A percentile compares a stretch with the other conserved stretches of the same genome.
Conservation (phyloP, 2,329 filamentous ascomycete species). For the Amesomyces nigricolor region DNA sequence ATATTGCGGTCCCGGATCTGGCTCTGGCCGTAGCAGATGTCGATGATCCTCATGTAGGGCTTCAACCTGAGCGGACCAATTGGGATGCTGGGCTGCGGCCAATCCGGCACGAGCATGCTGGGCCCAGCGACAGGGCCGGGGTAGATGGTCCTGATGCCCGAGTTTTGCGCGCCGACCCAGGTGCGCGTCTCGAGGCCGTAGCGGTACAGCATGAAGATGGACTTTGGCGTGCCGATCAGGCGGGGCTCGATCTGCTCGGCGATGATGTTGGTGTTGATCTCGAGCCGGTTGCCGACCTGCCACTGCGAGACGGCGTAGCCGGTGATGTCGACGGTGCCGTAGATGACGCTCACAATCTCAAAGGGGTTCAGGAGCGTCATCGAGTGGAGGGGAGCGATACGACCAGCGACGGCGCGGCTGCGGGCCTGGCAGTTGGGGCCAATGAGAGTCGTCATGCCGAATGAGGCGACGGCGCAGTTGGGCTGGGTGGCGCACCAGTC, state of each 20-base stretch:
- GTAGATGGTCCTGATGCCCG: constrained; percentile 2
- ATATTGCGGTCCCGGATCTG: constrained; percentile 2
- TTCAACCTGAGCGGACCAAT: background rate
- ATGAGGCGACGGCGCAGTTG: constrained; percentile 6
- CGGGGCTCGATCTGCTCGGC: background rate
- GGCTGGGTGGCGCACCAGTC: background rate
- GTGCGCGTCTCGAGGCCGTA: constrained; percentile 2
- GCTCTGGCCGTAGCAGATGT: constrained; percentile 7
- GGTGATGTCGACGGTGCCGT: constrained; percentile 3
- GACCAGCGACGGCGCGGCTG: background rate
- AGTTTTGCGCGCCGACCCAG: constrained; percentile 6
- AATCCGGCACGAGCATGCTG: background rate
- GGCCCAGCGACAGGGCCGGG: background rate
- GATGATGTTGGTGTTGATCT: constrained; percentile 7
- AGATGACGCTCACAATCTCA: constrained; percentile 7
- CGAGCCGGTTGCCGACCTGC: constrained; percentile 4
- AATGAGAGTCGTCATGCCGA: background rate
- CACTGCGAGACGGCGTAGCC: constrained; percentile 4
- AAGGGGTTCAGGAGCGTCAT: constrained; percentile 7
- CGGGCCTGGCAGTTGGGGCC: background rate
- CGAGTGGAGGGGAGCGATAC: constrained; percentile 1
- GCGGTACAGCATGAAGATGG: constrained; percentile 11
- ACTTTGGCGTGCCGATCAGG: background rate
- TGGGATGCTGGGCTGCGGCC: background rate
- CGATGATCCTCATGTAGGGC: constrained; percentile 2